These are phyloP conservation scores for Boletus hoseneyae DNA, from an alignment of 1,284 basidiomycete species.

Conservation along the genomic window DNA sequence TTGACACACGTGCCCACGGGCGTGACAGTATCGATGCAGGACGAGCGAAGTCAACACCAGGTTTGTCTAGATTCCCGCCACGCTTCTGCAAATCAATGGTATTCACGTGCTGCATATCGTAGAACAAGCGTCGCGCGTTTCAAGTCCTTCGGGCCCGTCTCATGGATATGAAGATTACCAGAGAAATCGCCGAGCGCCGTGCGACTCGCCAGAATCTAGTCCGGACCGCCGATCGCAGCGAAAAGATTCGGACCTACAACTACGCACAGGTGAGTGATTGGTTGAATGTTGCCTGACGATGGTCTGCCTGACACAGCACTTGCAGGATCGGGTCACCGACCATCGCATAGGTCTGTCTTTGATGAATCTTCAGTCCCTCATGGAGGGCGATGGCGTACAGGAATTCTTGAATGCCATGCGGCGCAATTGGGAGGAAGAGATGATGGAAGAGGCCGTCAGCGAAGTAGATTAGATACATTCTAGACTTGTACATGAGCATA, in stretches of 20 bases:
- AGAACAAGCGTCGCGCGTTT: constrained; percentile 89
- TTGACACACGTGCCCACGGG: constrained; percentile 93
- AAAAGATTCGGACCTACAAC: constrained; percentile 94
- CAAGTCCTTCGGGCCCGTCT: constrained; percentile 82
- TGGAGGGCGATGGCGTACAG: constrained; percentile 77
- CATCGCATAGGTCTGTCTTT: constrained; percentile 81
- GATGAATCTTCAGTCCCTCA: constrained; percentile 67
- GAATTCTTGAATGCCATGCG: constrained; percentile 63
- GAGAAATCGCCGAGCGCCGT: constrained; percentile 70
- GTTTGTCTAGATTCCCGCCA: constrained; percentile 36
- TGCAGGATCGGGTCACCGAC: constrained; percentile 88
- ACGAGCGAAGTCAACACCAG: constrained; percentile 94
- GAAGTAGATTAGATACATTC: constrained; percentile 16
- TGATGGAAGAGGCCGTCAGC: constrained; percentile 66
- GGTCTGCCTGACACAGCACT: not conserved
- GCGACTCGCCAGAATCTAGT: constrained; percentile 71
- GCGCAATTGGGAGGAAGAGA: constrained; percentile 59
- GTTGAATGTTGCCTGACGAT: not conserved
- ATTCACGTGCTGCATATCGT: constrained; percentile 1
- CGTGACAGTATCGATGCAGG: constrained; percentile 97
- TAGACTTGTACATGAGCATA: not conserved
- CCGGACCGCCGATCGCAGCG: constrained; percentile 77
- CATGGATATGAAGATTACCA: constrained; percentile 72
- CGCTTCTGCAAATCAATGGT: not conserved
- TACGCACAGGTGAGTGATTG: constrained; percentile 64